These are phyloP conservation scores for Erucastrum elatum DNA, from an alignment of 345 rosid species.

Conservation along the genomic window DNA sequence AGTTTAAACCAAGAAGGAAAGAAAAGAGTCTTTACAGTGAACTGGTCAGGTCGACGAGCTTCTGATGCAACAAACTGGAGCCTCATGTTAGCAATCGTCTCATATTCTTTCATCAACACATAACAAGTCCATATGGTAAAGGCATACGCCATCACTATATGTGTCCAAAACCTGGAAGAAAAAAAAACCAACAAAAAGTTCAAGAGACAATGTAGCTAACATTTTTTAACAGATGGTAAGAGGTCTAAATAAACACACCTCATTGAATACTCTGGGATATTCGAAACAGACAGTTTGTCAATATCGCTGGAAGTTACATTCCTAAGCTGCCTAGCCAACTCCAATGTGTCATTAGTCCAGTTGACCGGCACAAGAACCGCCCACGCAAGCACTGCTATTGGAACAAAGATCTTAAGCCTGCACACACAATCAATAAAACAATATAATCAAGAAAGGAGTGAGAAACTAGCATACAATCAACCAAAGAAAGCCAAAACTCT, in stretches of 20 bases:
- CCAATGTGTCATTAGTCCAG: conserved; percentile 62
- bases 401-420: conserved; percentile 89
- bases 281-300: conserved; percentile 89
- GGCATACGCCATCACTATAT: conserved; percentile 83
- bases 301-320: conserved; percentile 83
- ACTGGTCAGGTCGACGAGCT: conserved; percentile 84
- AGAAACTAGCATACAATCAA: not conserved
- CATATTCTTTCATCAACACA: conserved; percentile 82
- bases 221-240: not conserved
- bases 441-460: not conserved
- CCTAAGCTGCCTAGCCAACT: conserved; percentile 34
- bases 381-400: conserved; percentile 77
- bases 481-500: not conserved
- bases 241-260: conserved; percentile 48
- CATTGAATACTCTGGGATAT: conserved; percentile 61
- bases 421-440: not conserved
- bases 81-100: conserved; percentile 72
- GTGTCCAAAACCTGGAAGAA: conserved; percentile 79
- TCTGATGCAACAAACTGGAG: conserved; percentile 85
- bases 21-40: conserved; percentile 57
- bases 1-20: not conserved
- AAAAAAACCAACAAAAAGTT: not conserved
- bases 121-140: conserved; percentile 91
- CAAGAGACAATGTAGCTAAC: conserved; percentile 7
- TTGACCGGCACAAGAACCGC: conserved; percentile 81